Percentiles rank a stretch among this genome's conserved stretches.
phyloP scores from a whole-genome alignment of 2,329 filamentous ascomycete genomes.

The Plenodomus tracheiphilus region DNA sequence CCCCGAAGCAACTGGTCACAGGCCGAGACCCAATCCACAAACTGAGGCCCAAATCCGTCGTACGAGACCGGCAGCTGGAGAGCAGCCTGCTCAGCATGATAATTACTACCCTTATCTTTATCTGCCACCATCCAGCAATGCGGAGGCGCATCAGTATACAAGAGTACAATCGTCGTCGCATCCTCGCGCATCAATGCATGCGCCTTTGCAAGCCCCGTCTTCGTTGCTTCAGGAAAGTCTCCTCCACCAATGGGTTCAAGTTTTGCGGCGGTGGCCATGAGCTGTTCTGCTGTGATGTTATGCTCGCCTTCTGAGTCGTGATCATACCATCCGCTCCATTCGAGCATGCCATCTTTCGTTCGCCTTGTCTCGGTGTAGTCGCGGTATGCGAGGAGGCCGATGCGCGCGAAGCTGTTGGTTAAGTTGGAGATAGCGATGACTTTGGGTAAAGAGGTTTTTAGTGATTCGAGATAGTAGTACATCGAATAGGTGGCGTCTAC shows the following conservation, averaged over 20 bases:
- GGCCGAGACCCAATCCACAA: constrained; percentile 52
- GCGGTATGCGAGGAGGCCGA: constrained; percentile 56
- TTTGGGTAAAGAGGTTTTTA: constrained; percentile 54
- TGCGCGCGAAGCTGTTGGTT: constrained; percentile 55
- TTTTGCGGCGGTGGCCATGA: constrained; percentile 14
- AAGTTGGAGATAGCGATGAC: constrained; percentile 56
- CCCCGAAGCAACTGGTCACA: constrained; percentile 40
- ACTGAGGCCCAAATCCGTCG: constrained; percentile 41
- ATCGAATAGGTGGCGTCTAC: constrained; percentile 55
- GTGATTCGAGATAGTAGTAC: constrained; percentile 48
- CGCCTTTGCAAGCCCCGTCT: constrained; percentile 54
- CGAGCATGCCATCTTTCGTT: constrained; percentile 32
- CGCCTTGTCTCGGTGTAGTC: constrained; percentile 47
- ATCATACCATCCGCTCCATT: constrained; percentile 57
- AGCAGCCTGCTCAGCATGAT: constrained; percentile 38
- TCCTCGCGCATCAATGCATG: constrained; percentile 53
- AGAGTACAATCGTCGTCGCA: constrained; percentile 54
- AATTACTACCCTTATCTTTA: constrained; percentile 21
- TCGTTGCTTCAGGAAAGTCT: constrained; percentile 55
- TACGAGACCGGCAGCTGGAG: constrained; percentile 25
- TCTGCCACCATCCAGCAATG: constrained; percentile 42
- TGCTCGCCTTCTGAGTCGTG: constrained; percentile 2
- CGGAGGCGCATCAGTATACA: constrained; percentile 56
- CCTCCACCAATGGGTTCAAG: constrained; percentile 44
- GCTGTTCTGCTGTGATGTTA: constrained; percentile 8